Evolutionary conservation across 106 monocot species (phyloP), one percentile per base, ranked within the genome.

Genomic region (Dioscorea alata): DNA sequence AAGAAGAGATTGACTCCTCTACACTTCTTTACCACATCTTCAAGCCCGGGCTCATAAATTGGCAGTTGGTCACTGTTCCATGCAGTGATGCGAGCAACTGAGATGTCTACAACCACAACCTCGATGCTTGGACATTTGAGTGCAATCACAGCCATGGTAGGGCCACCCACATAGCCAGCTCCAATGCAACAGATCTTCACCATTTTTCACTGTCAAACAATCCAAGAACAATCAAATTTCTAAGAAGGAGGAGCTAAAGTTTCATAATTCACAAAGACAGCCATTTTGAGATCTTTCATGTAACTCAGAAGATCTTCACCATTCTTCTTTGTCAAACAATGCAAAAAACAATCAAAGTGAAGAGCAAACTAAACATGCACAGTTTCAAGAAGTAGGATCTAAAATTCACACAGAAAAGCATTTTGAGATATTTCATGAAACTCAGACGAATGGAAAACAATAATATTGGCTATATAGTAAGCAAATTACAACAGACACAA

Each of bases 141-240:
- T 13, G 69, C 69, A 33, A 69, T 69, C 16, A 69, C 69, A 25
- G 69, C 69, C 69, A 69, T 69, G 16, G 69, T 69, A 19, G 69
- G 69, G 10, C 69, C 69, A 57, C 69, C 69, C 19, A 69, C 69
- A 42, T 69, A 69, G 69, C 69, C 69, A 21, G 69, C 69, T 57
- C 69, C 69, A 58, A 69, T 8, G 57, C 69, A 69, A 58, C 69
- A 69, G 35, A 69, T 58, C 69, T 69, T 69, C 57, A 69, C 69
- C 69, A 69, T 69, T 12, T 28, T 57, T 69, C 34, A 14, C 33
- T 42, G 10, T 42, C 42, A 42, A 42, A 42, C 42, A 42, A 42
- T 42, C 4, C 42, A 42, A 42, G 42, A 6, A 8, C 42, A 42
- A 42, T 42, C 42, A 6, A 42, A 42, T 0, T 3, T 6, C 6